A percentile compares a stretch with the other conserved stretches of the same genome.
Evolutionary conservation across 495 filamentous ascomycete species (phyloP).

Genomic region (Penicillium odoratum): DNA sequence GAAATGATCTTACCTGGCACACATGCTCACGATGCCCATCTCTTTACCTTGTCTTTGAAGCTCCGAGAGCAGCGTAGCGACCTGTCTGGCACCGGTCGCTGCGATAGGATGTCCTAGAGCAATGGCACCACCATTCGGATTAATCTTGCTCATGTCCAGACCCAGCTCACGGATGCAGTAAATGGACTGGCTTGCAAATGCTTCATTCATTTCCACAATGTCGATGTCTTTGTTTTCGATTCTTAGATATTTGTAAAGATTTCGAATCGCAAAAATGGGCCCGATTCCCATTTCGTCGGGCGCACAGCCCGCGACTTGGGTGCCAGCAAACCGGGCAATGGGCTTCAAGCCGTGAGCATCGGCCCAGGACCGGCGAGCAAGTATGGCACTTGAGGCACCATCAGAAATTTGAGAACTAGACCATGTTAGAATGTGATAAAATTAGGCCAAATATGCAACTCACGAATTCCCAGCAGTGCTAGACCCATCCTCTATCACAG

Average conservation of each 20-base stretch:
- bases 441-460: background rate
- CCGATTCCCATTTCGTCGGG: conserved; percentile 96
- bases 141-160: conserved; percentile 66
- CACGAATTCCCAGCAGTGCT: conserved; percentile 85
- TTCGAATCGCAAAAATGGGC: conserved; percentile 81
- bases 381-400: conserved; percentile 76
- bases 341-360: conserved; percentile 65
- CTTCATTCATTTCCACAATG: conserved; percentile 97
- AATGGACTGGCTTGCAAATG: conserved; percentile 85
- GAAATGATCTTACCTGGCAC: conserved; percentile 28
- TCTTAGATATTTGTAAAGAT: conserved; percentile 65
- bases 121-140: conserved; percentile 92
- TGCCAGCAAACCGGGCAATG: conserved; percentile 78
- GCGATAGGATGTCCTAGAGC: conserved; percentile 90
- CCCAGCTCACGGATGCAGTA: conserved; percentile 77
- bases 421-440: too few species aligned
- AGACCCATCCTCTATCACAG: conserved; percentile 75
- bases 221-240: conserved; percentile 67
- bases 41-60: conserved; percentile 61
- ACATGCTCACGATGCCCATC: conserved; percentile 80
- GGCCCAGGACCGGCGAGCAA: conserved; percentile 83
- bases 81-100: conserved; percentile 81
- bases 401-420: conserved; percentile 71
- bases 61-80: conserved; percentile 72
- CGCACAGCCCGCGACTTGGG: conserved; percentile 69